Base-by-base conservation (phyloP, 2,329 filamentous ascomycete species). In the Penicillium sp. region DNA sequence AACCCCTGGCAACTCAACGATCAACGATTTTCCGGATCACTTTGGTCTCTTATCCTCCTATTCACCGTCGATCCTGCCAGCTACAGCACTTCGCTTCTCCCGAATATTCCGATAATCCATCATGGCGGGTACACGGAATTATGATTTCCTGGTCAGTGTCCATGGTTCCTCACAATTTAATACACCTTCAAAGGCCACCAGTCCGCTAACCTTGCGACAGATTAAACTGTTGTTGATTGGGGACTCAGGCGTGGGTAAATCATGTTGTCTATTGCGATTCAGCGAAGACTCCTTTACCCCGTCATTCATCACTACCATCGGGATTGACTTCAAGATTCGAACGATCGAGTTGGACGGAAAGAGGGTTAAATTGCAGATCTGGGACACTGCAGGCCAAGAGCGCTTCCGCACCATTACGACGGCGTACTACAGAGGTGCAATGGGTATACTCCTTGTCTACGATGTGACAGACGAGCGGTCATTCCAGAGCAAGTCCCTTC, bases 251-350 rank as follows among this genome's bases (percentile, higher is more conserved):
- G 92, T 97, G 59, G 92, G 92, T 75, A 97, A 97, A 79, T 97
- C 92, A 65, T 97, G 92, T 86, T 96, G 92, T 78, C 84, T 97
- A 74, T 81, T 97, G 72, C 90, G 92, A 67, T 97, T 97, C 81
- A 96, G 91, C 77, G 92, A 97, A 79, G 92, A 97, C 81, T 95
- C 90, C 43, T 97, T 96, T 80, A 97, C 92, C 49, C 92, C 92
- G 40, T 96, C 91, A 67, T 97, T 96, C 82, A 97, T 97, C 81
- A 96, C 92, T 60, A 99, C 94, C 60, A 99, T 99, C 77, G 94
- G 94, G 66, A 97, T 99, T 80, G 94, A 99, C 79, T 99, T 99
- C 82, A 99, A 99, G 84, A 99, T 99, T 74, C 86, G 94, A 65
- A 99, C 94, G 62, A 99, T 99, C 79, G 94, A 99, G 79, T 83